These are phyloP conservation scores for Elsinoe arachidis DNA, from an alignment of 2,329 filamentous ascomycete species.

Conservation along the genomic window DNA sequence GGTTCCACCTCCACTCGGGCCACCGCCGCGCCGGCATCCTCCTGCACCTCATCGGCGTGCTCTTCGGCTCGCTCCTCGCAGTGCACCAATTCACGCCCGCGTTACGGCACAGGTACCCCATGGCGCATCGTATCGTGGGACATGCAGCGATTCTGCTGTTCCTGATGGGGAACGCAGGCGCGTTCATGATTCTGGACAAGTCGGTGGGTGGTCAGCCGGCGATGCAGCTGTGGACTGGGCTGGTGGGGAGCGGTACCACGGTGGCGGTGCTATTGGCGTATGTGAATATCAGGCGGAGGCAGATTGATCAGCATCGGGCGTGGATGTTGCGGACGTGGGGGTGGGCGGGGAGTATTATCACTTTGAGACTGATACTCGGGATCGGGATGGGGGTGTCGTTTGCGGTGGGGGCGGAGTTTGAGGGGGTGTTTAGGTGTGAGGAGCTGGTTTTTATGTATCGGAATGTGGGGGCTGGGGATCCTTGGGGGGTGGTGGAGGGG, in stretches of 20 bases:
- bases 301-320: constrained; percentile 55
- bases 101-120: constrained; percentile 39
- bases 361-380: constrained; percentile 42
- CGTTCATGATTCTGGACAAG: constrained; percentile 44
- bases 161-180: constrained; percentile 39
- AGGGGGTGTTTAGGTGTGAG: constrained; percentile 36
- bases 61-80: constrained; percentile 34
- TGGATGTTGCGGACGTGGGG: constrained; percentile 50
- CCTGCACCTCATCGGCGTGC: constrained; percentile 34
- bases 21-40: constrained; percentile 33
- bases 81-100: constrained; percentile 36
- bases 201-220: constrained; percentile 48
- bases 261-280: constrained; percentile 40
- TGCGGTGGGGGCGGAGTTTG: constrained; percentile 28
- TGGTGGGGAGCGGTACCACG: constrained; percentile 40
- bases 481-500: constrained; percentile 19
- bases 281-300: constrained; percentile 50
- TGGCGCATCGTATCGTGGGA: constrained; percentile 54
- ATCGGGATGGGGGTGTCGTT: constrained; percentile 35
- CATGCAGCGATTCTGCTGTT: constrained; percentile 46
- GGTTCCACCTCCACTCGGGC: constrained; percentile 34
- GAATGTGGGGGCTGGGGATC: constrained; percentile 12
- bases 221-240: constrained; percentile 38
- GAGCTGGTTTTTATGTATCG: constrained; percentile 38
- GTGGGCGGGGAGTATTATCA: constrained; percentile 45